These are phyloP conservation scores for Plasmodium cynomolgi DNA, from an alignment of 169 alveolate species.

Conservation along the genomic window DNA sequence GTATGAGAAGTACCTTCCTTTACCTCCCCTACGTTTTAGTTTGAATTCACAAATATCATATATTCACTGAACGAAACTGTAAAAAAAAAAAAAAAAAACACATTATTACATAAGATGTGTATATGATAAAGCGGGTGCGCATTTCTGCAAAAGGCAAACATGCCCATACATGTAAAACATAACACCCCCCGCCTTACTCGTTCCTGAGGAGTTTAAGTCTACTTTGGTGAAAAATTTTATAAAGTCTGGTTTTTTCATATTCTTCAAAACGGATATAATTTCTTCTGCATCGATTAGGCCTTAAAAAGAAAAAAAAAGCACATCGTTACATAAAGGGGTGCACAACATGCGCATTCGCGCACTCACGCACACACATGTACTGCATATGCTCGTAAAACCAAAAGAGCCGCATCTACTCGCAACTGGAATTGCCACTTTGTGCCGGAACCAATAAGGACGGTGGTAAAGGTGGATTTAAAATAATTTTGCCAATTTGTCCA, in stretches of 20 bases:
- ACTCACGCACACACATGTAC: not conserved
- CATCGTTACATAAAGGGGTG: not conserved
- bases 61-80: constrained; percentile 57
- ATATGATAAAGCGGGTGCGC: not conserved
- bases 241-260: constrained; percentile 62
- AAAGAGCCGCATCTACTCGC: not conserved
- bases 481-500: not conserved
- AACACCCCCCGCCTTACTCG: constrained; percentile 15
- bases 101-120: not conserved
- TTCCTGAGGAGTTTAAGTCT: constrained; percentile 64
- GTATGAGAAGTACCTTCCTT: not conserved
- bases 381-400: not conserved
- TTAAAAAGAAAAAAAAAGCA: constrained; percentile 20
- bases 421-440: not conserved
- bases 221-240: constrained; percentile 42
- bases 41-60: constrained; percentile 39
- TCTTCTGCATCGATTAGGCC: constrained; percentile 69
- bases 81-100: constrained; percentile 13
- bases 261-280: constrained; percentile 27
- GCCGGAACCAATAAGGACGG: not conserved
- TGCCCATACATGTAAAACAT: not conserved
- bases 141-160: not conserved
- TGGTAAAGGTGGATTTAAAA: not conserved
- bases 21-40: not conserved
- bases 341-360: not conserved